These are phyloP conservation scores for Pseudodiploospora longispora DNA, from an alignment of 2,329 filamentous ascomycete genomes.

Conservation along the genomic window DNA sequence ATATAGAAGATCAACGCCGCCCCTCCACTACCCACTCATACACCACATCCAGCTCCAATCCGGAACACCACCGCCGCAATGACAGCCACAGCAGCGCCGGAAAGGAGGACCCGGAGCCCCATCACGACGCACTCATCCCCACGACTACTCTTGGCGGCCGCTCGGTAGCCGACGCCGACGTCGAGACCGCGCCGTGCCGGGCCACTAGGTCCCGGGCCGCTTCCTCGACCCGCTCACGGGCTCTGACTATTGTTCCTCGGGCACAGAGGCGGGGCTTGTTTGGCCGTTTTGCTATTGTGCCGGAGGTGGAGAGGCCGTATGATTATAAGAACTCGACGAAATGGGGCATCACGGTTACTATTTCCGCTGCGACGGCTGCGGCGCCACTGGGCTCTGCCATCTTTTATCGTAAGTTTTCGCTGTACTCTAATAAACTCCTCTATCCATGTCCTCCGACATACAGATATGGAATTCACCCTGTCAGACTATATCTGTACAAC, in stretches of 20 bases:
- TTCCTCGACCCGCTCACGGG: conserved; percentile 32
- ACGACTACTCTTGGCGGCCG: conserved; percentile 1
- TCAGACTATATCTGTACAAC: neutral
- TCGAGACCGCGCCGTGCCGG: conserved; percentile 4
- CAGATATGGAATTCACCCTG: neutral
- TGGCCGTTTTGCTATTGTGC: conserved; percentile 60
- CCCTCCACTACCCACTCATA: neutral
- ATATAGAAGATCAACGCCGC: neutral
- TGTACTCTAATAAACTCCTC: neutral
- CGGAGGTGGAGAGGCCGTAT: conserved; percentile 70
- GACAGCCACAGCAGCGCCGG: neutral
- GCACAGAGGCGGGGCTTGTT: conserved; percentile 61
- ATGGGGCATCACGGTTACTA: conserved; percentile 74
- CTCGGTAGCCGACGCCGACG: neutral
- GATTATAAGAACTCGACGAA: conserved; percentile 67
- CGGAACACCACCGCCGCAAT: too few relatives aligned
- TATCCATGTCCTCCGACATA: conserved; percentile 5
- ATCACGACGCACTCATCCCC: conserved; percentile 4
- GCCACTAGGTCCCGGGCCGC: conserved; percentile 20
- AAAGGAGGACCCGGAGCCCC: neutral
- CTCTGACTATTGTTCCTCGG: conserved; percentile 33
- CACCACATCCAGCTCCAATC: neutral
- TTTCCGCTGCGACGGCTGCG: conserved; percentile 67
- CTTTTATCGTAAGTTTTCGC: conserved; percentile 58
- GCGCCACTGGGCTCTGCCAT: conserved; percentile 81